Percentiles rank a stretch among this genome's conserved stretches.
Evolutionary conservation across 139 green algal genomes (phyloP).

Genomic region (Chlorella sp.): DNA sequence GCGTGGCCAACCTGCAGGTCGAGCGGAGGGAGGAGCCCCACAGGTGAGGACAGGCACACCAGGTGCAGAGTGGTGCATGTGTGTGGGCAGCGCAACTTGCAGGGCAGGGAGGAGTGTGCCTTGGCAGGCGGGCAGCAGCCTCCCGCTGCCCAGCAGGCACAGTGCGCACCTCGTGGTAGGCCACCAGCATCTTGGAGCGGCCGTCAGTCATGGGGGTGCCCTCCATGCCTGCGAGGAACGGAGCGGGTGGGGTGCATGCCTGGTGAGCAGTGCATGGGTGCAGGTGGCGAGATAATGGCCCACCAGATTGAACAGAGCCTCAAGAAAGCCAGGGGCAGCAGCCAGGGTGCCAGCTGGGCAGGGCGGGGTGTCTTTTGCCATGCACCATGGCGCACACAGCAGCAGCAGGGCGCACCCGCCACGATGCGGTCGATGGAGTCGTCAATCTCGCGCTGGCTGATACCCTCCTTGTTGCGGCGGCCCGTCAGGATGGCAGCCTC

Average conservation of each 20-base stretch:
- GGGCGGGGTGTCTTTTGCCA: no score
- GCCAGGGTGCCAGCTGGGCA: no score
- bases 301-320: no score
- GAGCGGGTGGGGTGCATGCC: not conserved
- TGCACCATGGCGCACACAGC: no score
- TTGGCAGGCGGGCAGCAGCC: not conserved
- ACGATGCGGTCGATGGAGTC: constrained; percentile 98
- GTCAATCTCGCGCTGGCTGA: constrained; percentile 93
- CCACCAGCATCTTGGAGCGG: constrained; percentile 97
- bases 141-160: not conserved
- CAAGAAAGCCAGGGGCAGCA: no score
- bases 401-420: constrained; percentile 54
- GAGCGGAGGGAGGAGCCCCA: no score
- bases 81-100: not conserved
- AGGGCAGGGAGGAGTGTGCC: no score
- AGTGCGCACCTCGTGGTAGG: constrained; percentile 89
- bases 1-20: constrained; percentile 87
- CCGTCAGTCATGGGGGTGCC: constrained; percentile 97
- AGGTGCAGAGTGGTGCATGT: not conserved
- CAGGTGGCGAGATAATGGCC: no score
- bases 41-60: not conserved
- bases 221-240: constrained; percentile 89
- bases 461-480: constrained; percentile 81
- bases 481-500: constrained; percentile 98
- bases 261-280: not conserved